Base-by-base conservation (phyloP, 1,284 basidiomycete species). In the Inonotus hispidus region DNA sequence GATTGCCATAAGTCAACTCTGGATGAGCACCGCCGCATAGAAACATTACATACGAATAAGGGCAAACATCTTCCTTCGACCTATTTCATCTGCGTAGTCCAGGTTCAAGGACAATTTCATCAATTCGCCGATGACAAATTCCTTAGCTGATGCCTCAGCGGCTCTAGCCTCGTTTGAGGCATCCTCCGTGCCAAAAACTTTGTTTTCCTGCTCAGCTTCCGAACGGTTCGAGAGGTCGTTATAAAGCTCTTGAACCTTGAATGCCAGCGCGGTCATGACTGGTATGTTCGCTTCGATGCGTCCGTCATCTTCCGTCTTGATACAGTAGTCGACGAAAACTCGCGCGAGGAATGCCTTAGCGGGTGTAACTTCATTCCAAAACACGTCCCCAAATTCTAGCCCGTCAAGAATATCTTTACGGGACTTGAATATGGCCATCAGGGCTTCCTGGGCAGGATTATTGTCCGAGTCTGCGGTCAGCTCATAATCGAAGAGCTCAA, bases 51-150 rank as follows among this genome's bases (percentile, higher is more conserved):
- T 69, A 88, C 92, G 84, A 64, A 94, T 85, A 41, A 96, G 84
- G 59, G 85, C 82, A 69, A 96, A 96, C 80, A 97, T 92, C 75
- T 94, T 95, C 63, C 95, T 78, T 61, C 96, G 75, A 8, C 97
- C 95, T 68, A 95, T 94, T 73, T 99, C 95, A 74, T 99, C 97
- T 32, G 86, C 87, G 68, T 95, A 98, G 73, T 98, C 96, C 49
- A 95, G 78, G 63, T 89, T 87, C 32, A 94, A 81, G 0, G 92
- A 89, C 57, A 97, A 82, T 59, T 84, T 83, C 39, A 98, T 78
- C 67, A 98, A 73, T 70, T 98, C 93, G 1, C 85, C 82, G 35
- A 98, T 81, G 14, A 95, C 77, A 64, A 94, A 90, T 63, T 92
- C 87, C 54, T 76, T 75, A 63, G 88, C 86, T 10, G 84, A 79